Conservation (phyloP, 306 rosid genomes). For the Castanopsis chinensis region DNA sequence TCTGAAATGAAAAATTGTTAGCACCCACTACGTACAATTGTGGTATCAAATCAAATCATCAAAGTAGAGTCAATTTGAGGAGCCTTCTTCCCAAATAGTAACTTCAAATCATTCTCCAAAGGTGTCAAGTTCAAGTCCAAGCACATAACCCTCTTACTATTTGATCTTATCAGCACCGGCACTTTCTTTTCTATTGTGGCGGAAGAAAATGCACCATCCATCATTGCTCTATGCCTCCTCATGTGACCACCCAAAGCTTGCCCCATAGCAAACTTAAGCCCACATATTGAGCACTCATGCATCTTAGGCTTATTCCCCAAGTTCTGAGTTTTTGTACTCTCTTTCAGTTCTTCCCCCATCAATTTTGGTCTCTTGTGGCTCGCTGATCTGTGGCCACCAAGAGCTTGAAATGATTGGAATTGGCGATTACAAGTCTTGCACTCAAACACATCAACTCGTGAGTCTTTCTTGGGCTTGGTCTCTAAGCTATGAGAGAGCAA, state of each 20-base stretch:
- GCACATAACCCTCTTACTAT: constrained; percentile 43
- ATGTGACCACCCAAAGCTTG: constrained; percentile 95
- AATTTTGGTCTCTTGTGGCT: constrained; percentile 62
- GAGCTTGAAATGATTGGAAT: constrained; percentile 81
- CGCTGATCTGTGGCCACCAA: constrained; percentile 90
- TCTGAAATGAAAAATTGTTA: not conserved
- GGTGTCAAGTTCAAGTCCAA: constrained; percentile 85
- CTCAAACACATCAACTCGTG: constrained; percentile 30
- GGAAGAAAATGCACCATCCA: constrained; percentile 26
- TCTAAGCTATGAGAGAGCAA: constrained; percentile 34
- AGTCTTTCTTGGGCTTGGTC: not conserved
- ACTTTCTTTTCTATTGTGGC: constrained; percentile 12
- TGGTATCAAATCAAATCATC: not conserved
- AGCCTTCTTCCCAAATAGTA: constrained; percentile 59
- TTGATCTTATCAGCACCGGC: constrained; percentile 58
- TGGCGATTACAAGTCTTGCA: constrained; percentile 83
- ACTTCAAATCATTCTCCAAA: constrained; percentile 69
- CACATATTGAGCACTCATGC: constrained; percentile 73
- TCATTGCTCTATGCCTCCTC: constrained; percentile 56
- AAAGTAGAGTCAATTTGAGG: constrained; percentile 41
- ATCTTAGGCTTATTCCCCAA: constrained; percentile 29
- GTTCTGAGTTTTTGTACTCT: constrained; percentile 8
- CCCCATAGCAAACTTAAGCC: constrained; percentile 60
- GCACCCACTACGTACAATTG: not conserved
- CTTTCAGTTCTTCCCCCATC: constrained; percentile 4